Percentiles rank a stretch among this genome's conserved stretches.
Conservation (phyloP, 23 red algal species). For the Gracilaria domingensis region DNA sequence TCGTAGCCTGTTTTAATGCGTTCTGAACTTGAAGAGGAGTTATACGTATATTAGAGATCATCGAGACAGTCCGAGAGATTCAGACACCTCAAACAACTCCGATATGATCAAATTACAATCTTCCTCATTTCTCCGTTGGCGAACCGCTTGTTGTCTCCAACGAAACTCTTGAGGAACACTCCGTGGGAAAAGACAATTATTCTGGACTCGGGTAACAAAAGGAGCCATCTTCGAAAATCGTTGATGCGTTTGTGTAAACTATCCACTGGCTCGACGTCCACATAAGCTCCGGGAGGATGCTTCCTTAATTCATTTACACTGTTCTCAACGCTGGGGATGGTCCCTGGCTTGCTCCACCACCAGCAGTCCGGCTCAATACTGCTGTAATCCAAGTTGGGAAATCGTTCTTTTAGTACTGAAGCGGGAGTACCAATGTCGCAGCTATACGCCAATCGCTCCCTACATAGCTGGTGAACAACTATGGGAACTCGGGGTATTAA, state of each 20-base stretch:
- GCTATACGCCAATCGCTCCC: conserved; percentile 45
- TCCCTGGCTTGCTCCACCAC: conserved; percentile 56
- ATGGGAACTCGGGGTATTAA: neutral
- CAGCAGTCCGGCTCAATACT: conserved; percentile 42
- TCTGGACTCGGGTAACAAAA: conserved; percentile 32
- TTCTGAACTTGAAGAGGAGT: too few relatives aligned
- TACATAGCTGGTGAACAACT: conserved; percentile 42
- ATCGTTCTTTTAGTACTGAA: conserved; percentile 1
- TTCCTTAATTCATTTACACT: conserved; percentile 22
- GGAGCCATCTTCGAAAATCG: conserved; percentile 61
- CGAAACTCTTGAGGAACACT: conserved; percentile 44
- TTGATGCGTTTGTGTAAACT: conserved; percentile 24
- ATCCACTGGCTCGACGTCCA: conserved; percentile 45
- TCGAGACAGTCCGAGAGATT: too few relatives aligned
- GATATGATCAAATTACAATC: conserved; percentile 17
- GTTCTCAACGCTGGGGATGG: neutral
- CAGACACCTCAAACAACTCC: too few relatives aligned
- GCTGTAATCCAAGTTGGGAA: conserved; percentile 23
- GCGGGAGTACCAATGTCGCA: conserved; percentile 54
- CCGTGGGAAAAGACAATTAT: conserved; percentile 67
- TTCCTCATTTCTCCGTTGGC: conserved; percentile 37
- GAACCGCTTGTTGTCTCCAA: conserved; percentile 38
- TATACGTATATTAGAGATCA: too few relatives aligned
- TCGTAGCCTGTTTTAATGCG: too few relatives aligned
- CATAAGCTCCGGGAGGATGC: conserved; percentile 25